Evolutionary conservation across 192 early-diverging fungal species (phyloP).

Genomic region (Dispira simplex): DNA sequence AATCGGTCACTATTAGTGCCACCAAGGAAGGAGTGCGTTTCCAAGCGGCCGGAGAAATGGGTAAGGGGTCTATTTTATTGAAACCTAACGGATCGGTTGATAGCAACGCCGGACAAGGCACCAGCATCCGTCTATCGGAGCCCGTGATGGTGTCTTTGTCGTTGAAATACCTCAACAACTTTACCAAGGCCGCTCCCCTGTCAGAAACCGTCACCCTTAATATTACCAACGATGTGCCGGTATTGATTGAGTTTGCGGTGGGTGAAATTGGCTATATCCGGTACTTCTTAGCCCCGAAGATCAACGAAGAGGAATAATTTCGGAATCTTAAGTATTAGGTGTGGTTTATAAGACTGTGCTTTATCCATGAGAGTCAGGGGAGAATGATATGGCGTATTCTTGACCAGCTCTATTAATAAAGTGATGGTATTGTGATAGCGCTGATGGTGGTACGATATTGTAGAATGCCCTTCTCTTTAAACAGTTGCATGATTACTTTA

Average conservation of each 20-base stretch:
- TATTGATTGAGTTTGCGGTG: conserved; percentile 90
- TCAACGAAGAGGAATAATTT: conserved; percentile 43
- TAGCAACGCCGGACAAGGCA: conserved; percentile 29
- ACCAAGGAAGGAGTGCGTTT: conserved; percentile 94
- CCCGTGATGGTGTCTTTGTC: conserved; percentile 75
- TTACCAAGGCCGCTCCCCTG: conserved; percentile 88
- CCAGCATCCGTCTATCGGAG: conserved; percentile 67
- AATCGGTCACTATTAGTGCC: conserved; percentile 78
- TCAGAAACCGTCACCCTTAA: conserved; percentile 56
- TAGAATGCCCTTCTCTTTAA: no score
- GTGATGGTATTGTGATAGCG: no score
- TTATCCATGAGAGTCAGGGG: no score
- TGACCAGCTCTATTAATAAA: no score
- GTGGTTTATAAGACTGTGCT: no score
- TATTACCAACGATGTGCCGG: conserved; percentile 75
- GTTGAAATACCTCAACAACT: conserved; percentile 88
- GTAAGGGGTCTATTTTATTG: conserved; percentile 66
- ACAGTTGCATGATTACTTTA: no score
- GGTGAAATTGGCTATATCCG: conserved; percentile 78
- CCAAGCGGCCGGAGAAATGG: conserved; percentile 71
- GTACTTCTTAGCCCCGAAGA: conserved; percentile 84
- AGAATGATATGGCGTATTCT: no score
- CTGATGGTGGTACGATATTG: no score
- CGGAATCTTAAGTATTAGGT: no score
- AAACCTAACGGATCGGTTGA: conserved; percentile 64